A percentile compares a stretch with the other conserved stretches of the same genome.
Conservation (phyloP, 2,329 filamentous ascomycete genomes). For the Leptographium wingfieldii region DNA sequence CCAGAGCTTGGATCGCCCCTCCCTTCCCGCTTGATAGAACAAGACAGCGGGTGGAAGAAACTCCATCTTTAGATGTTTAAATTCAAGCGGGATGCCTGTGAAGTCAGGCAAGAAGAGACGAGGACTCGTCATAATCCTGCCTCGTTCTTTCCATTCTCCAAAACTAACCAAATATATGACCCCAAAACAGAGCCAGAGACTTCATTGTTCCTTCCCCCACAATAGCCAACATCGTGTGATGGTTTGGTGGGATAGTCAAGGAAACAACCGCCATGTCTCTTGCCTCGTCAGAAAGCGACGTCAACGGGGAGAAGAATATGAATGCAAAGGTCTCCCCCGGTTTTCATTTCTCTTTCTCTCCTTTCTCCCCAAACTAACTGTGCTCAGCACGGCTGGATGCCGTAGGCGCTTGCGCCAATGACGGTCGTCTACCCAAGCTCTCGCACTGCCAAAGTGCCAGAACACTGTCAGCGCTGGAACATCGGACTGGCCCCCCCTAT, state of each 20-base stretch:
- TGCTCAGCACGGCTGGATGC: neutral
- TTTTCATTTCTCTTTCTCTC: neutral
- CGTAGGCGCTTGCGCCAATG: neutral
- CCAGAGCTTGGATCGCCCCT: neutral
- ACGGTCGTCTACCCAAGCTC: neutral
- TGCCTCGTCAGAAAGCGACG: neutral
- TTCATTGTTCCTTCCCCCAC: neutral
- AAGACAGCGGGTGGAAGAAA: neutral
- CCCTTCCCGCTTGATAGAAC: neutral
- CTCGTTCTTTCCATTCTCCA: neutral
- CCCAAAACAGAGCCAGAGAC: neutral
- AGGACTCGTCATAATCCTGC: neutral
- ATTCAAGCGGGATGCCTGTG: neutral
- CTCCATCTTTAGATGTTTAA: neutral
- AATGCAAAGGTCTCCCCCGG: neutral
- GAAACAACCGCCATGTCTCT: neutral
- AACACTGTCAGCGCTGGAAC: neutral
- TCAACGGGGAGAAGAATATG: neutral
- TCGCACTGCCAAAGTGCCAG: neutral
- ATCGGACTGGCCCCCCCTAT: neutral
- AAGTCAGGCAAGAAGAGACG: neutral
- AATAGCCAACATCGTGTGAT: neutral
- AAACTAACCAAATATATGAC: neutral
- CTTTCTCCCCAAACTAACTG: neutral
- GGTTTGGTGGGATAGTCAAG: neutral